phyloP scores from a whole-genome alignment of 306 rosid species.

The Casuarina cunninghamiana region DNA sequence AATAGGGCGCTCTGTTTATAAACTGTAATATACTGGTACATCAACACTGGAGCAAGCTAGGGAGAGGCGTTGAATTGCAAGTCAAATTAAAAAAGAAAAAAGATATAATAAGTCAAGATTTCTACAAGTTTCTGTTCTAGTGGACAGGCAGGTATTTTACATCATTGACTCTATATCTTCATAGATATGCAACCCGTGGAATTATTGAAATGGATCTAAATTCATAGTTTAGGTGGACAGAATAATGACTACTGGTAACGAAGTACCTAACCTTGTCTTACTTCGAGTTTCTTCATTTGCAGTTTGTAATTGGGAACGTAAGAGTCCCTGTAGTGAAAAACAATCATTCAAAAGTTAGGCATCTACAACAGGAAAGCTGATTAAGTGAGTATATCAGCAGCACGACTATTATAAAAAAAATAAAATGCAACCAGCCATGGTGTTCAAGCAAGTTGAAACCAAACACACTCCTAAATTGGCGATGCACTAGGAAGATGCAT shows the following conservation, averaged over 20 bases:
- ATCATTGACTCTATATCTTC: background rate
- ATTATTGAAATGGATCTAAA: background rate
- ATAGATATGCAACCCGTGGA: background rate
- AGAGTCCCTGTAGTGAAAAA: constrained; percentile 64
- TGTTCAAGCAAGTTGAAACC: background rate
- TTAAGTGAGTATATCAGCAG: background rate
- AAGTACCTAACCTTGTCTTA: constrained; percentile 62
- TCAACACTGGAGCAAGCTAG: background rate
- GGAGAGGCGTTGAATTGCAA: background rate
- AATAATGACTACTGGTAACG: background rate
- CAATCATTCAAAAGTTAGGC: constrained; percentile 2
- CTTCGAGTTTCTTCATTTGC: constrained; percentile 77
- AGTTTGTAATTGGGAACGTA: constrained; percentile 76
- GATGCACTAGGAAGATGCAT: background rate
- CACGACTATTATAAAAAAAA: background rate
- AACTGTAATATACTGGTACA: no score
- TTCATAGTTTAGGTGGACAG: background rate
- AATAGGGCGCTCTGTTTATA: no score
- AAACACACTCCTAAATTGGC: background rate
- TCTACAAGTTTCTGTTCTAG: background rate
- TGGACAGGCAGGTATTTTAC: background rate
- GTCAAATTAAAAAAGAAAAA: background rate
- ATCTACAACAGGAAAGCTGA: background rate
- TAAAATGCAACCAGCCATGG: background rate
- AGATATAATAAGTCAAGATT: background rate